Evolutionary conservation across 345 rosid genomes (phyloP).

Genomic region (Hypericum androsaemum): DNA sequence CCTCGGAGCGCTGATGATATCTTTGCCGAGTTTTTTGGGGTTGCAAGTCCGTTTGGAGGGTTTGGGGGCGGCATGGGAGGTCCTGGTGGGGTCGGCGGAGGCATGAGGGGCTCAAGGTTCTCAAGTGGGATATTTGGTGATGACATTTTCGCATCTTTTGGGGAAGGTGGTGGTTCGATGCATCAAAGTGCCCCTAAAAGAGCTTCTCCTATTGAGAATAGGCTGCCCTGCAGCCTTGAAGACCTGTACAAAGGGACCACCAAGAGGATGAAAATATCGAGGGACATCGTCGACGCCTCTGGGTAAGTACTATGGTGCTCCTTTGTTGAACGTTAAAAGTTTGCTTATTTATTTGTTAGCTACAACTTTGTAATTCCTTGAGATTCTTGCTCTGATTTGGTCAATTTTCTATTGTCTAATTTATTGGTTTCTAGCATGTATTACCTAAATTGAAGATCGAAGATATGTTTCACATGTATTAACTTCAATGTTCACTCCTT

Average conservation of each 20-base stretch:
- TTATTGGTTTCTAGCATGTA: too few relatives aligned
- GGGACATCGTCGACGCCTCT: constrained; percentile 3
- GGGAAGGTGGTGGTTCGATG: constrained; percentile 3
- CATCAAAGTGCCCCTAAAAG: constrained; percentile 9
- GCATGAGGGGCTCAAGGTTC: constrained; percentile 2
- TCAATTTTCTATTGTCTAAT: too few relatives aligned
- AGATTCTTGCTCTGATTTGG: too few relatives aligned
- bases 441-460: too few relatives aligned
- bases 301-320: not conserved
- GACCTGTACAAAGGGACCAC: constrained; percentile 10
- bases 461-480: too few relatives aligned
- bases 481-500: too few relatives aligned
- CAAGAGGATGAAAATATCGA: constrained; percentile 8
- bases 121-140: constrained; percentile 9
- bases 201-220: constrained; percentile 11
- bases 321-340: too few relatives aligned
- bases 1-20: constrained; percentile 9
- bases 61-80: constrained; percentile 2
- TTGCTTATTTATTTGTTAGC: too few relatives aligned
- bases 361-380: too few relatives aligned
- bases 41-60: constrained; percentile 1
- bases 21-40: constrained; percentile 6
- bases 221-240: constrained; percentile 10
- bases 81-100: not conserved
- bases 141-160: not conserved